These are phyloP conservation scores for Hypoxylon lienhwacheense DNA, from an alignment of 495 filamentous ascomycete species.

Conservation along the genomic window DNA sequence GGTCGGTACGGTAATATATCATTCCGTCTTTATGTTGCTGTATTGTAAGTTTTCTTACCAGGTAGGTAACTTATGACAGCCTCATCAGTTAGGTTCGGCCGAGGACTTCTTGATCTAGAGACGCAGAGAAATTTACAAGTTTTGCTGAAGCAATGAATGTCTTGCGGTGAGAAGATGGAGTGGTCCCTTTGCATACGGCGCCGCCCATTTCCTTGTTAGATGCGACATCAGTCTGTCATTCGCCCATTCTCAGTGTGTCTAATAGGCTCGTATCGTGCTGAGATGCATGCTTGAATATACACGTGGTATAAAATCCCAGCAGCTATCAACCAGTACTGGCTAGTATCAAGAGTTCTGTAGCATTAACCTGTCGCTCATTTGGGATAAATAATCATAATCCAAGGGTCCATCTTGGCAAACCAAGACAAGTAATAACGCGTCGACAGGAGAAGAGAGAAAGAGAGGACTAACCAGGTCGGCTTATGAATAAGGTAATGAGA, in stretches of 20 bases:
- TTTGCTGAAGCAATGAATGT: conserved; percentile 24
- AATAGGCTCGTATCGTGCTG: conserved; percentile 3
- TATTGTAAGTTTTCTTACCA: conserved; percentile 1
- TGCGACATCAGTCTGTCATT: no score
- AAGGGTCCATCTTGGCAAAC: conserved; percentile 18
- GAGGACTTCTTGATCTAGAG: conserved; percentile 29
- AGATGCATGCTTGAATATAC: conserved; percentile 10
- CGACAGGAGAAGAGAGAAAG: neutral
- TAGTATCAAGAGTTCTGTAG: conserved; percentile 18
- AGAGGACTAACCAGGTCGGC: conserved; percentile 2
- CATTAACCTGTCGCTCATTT: conserved; percentile 30
- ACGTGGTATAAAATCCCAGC: conserved; percentile 21
- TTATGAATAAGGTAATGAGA: neutral
- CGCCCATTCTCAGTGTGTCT: conserved; percentile 11
- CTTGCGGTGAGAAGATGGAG: conserved; percentile 30
- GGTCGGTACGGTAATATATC: conserved; percentile 18
- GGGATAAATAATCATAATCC: conserved; percentile 31
- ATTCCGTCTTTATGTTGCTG: conserved; percentile 12
- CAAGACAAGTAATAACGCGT: conserved; percentile 4
- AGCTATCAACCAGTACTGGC: conserved; percentile 8
- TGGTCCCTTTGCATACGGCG: conserved; percentile 18
- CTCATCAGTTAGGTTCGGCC: conserved; percentile 20
- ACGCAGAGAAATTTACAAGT: conserved; percentile 24
- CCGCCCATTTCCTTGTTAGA: conserved; percentile 5
- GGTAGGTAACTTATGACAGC: neutral